Evolutionary conservation across 1,284 basidiomycete species (phyloP), one percentile per base, ranked within the genome.

Genomic region (Golubevia sp.): DNA sequence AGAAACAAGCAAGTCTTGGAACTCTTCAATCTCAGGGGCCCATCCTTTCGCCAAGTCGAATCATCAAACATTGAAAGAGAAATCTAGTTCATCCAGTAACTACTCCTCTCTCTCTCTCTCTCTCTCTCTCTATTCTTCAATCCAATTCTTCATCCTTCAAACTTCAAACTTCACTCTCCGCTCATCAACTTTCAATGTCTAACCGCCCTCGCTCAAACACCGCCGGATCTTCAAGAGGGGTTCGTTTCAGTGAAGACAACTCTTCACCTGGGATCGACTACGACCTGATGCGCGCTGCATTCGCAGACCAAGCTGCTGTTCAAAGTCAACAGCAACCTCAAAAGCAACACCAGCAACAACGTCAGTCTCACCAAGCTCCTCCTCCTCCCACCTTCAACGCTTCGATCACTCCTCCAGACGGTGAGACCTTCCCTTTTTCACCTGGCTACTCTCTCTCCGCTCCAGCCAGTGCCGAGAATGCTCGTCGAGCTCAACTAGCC

Each of bases 211-310:
- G 60, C 34, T 58, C 55, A 25, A 21, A 25, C 60, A 62, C 44
- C 21, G 55, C 27, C 15, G 48, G 55, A 23, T 58, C 55, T n/a
- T 38, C 44, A 11, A 55, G 60, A 20, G 51, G 60, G 18, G 60
- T 54, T 15, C 60, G 55, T 44, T 62, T 62, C 60, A 44, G 34
- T 24, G 60, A 62, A 21, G 55, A 62, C n/a, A 8, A 44, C 38
- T n/a, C n/a, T n/a, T 44, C 38, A 44, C 21, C 18, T 26, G 60
- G 60, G 26, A n/a, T 62, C 8, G 60, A 62, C 48, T 27, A 50
- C 48, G 30, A 62, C n/a, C 55, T 62, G 13, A 62, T 62, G 60
- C 54, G 54, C 27, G 60, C 60, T 20, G 60, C 55, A 26, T 57
- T 62, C 34, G 55, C 49, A n/a, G 53, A 55, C 30, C 60, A 62